Evolutionary conservation across 805 yeast genomes (phyloP).

Genomic region (Kockiozyma suomiensis): DNA sequence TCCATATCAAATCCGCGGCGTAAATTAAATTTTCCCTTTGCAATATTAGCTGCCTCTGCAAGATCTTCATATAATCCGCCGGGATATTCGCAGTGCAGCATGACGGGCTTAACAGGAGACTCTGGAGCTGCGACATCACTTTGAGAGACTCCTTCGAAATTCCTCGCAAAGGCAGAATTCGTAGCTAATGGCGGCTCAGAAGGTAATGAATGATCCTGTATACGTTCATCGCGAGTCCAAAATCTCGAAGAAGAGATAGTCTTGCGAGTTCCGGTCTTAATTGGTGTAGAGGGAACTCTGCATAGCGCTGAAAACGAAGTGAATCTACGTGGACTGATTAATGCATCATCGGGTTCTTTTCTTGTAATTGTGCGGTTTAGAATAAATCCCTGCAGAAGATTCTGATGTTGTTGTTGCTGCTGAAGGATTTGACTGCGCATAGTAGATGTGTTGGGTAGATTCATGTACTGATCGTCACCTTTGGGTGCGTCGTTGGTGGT

Average conservation of each 20-base stretch:
- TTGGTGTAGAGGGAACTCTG: background rate
- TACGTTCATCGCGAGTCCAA: background rate
- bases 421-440: background rate
- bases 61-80: background rate
- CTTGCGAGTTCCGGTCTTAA: background rate
- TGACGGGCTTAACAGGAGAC: background rate
- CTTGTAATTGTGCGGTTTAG: background rate
- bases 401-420: background rate
- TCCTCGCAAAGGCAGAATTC: background rate
- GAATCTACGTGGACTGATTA: background rate
- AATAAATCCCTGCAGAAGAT: background rate
- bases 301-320: constrained; percentile 3
- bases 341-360: background rate
- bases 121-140: background rate
- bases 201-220: background rate
- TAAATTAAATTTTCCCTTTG: background rate
- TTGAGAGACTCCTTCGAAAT: background rate
- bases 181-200: background rate
- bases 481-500: background rate
- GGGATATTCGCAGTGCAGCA: background rate
- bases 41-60: background rate
- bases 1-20: background rate
- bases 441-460: background rate
- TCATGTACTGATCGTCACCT: background rate
- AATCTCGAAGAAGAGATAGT: background rate